Evolutionary conservation across 352 stramenopile species (phyloP).

Genomic region (Peronospora tabacina): DNA sequence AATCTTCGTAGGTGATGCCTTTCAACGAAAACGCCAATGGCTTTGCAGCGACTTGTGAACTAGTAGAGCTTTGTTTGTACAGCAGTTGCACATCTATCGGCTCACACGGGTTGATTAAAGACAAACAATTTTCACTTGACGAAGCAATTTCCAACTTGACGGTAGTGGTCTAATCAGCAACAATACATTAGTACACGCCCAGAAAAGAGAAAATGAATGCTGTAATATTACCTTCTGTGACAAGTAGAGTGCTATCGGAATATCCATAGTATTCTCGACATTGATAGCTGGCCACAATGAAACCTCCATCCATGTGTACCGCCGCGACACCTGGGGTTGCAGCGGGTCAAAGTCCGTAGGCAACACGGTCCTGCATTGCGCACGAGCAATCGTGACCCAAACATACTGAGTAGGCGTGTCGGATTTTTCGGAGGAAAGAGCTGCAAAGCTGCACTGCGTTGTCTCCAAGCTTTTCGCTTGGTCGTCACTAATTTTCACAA

Average conservation of each 20-base stretch:
- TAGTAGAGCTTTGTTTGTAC: slow-evolving; percentile 9
- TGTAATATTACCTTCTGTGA: slow-evolving; percentile 32
- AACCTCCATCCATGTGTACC: slow-evolving; percentile 50
- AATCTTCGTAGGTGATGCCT: slow-evolving; percentile 7
- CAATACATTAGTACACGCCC: slow-evolving; percentile 8
- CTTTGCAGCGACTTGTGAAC: not conserved
- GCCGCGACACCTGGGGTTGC: slow-evolving; percentile 31
- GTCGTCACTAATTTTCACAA: slow-evolving; percentile 32
- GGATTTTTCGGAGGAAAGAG: slow-evolving; percentile 9
- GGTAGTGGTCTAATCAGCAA: slow-evolving; percentile 11
- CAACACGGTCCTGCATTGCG: slow-evolving; percentile 32
- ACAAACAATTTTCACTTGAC: slow-evolving; percentile 19
- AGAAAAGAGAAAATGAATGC: not conserved
- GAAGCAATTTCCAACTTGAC: slow-evolving; percentile 21
- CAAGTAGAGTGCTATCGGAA: slow-evolving; percentile 26
- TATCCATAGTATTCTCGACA: slow-evolving; percentile 34
- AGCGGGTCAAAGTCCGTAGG: slow-evolving; percentile 42
- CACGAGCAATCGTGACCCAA: slow-evolving; percentile 32
- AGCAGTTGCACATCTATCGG: slow-evolving; percentile 14
- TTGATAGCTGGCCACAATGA: slow-evolving; percentile 39
- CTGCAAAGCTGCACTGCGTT: slow-evolving; percentile 23
- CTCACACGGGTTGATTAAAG: slow-evolving; percentile 38
- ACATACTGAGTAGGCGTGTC: slow-evolving; percentile 24
- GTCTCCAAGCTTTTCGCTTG: slow-evolving; percentile 12
- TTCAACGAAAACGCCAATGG: slow-evolving; percentile 16